A percentile compares a stretch with the other conserved stretches of the same genome.
Evolutionary conservation across 2,329 filamentous ascomycete genomes (phyloP).

Genomic region (Ceratocystis diversiconidia): DNA sequence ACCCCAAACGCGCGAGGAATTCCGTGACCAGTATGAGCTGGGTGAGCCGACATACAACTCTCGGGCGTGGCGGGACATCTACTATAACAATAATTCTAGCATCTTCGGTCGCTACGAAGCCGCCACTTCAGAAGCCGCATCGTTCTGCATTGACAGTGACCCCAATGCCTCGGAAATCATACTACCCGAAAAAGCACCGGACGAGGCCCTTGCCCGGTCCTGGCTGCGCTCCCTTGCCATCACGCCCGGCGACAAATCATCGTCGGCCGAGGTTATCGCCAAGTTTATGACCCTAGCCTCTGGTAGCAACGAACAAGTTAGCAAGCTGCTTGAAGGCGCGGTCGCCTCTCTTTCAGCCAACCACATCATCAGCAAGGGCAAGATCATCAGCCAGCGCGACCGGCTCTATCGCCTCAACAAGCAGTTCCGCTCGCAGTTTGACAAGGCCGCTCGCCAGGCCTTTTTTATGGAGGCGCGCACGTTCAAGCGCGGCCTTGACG

Average conservation of each 20-base stretch:
- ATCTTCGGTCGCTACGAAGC: conserved; percentile 45
- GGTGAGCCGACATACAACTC: conserved; percentile 22
- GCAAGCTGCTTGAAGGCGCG: conserved; percentile 33
- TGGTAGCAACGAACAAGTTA: conserved; percentile 28
- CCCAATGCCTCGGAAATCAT: background rate
- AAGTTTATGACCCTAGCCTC: conserved; percentile 37
- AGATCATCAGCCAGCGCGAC: conserved; percentile 42
- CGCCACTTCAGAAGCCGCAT: conserved; percentile 34
- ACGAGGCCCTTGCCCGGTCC: conserved; percentile 36
- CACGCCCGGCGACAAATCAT: conserved; percentile 37
- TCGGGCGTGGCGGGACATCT: conserved; percentile 42
- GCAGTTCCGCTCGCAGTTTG: conserved; percentile 41
- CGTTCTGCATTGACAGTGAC: conserved; percentile 21
- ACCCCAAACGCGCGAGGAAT: conserved; percentile 7
- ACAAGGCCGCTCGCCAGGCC: conserved; percentile 38
- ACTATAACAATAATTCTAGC: conserved; percentile 38
- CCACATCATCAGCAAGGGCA: conserved; percentile 45
- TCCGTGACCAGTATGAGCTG: conserved; percentile 12
- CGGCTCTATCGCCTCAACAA: conserved; percentile 50
- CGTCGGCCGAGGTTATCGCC: conserved; percentile 33
- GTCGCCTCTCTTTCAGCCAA: conserved; percentile 35
- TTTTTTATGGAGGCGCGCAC: conserved; percentile 44
- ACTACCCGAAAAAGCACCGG: conserved; percentile 18
- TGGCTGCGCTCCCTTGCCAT: conserved; percentile 47
- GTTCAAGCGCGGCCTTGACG: conserved; percentile 35